Conservation (phyloP, 2,329 filamentous ascomycete genomes). For the Talaromyces funiculosus region DNA sequence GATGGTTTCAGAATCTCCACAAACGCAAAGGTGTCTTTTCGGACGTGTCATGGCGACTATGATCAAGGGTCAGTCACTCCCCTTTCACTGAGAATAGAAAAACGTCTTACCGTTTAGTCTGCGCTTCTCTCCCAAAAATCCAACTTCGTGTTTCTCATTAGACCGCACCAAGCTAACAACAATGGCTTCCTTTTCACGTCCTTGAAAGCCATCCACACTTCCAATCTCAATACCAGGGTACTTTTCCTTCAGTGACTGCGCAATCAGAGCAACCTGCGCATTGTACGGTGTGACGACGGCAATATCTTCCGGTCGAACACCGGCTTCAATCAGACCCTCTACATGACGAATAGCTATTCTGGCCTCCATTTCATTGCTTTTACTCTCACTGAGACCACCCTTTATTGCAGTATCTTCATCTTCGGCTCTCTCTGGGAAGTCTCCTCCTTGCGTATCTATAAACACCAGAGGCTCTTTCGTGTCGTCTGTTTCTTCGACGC, state of each 20-base stretch:
- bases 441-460: constrained; percentile 92
- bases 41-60: constrained; percentile 95
- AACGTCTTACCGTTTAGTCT: constrained; percentile 72
- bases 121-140: constrained; percentile 87
- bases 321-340: constrained; percentile 65
- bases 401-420: constrained; percentile 58
- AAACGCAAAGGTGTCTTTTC: constrained; percentile 79
- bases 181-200: constrained; percentile 92
- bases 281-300: constrained; percentile 96
- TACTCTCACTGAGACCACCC: constrained; percentile 63
- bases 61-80: constrained; percentile 10
- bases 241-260: constrained; percentile 67
- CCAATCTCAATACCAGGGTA: constrained; percentile 89
- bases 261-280: constrained; percentile 77
- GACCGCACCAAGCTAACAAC: constrained; percentile 91
- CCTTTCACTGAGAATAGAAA: background rate
- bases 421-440: constrained; percentile 78
- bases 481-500: constrained; percentile 73
- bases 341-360: constrained; percentile 75
- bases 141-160: constrained; percentile 79
- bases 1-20: constrained; percentile 92
- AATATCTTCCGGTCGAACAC: constrained; percentile 76
- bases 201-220: constrained; percentile 95
- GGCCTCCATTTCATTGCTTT: constrained; percentile 89
- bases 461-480: constrained; percentile 84